Conservation (phyloP, 805 yeast species). For the Torulaspora indica region DNA sequence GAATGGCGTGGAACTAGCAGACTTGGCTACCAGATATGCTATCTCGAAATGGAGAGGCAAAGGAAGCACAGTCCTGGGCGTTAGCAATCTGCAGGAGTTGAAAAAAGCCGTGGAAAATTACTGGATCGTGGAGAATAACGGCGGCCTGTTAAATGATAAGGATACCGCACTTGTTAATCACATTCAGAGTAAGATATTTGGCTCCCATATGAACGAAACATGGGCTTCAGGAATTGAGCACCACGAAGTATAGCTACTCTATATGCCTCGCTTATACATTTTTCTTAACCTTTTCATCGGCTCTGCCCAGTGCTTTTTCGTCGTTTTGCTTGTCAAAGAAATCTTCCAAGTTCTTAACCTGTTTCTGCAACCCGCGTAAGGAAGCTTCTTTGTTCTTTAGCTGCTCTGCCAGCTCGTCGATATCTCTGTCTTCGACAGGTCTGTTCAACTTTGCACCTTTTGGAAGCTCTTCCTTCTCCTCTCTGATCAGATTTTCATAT, state of each 20-base stretch:
- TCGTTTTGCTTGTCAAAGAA: slow-evolving; percentile 44
- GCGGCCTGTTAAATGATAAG: slow-evolving; percentile 32
- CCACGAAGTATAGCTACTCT: slow-evolving; percentile 6
- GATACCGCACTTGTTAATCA: slow-evolving; percentile 45
- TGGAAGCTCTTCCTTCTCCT: slow-evolving; percentile 10
- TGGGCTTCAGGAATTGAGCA: slow-evolving; percentile 53
- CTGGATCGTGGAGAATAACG: slow-evolving; percentile 40
- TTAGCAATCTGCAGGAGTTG: slow-evolving; percentile 60
- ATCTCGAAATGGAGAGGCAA: slow-evolving; percentile 50
- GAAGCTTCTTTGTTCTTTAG: slow-evolving; percentile 42
- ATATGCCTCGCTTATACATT: slow-evolving; percentile 13
- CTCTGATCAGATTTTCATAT: slow-evolving; percentile 38
- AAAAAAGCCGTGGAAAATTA: slow-evolving; percentile 56
- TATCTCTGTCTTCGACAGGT: slow-evolving; percentile 30
- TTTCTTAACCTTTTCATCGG: slow-evolving; percentile 27
- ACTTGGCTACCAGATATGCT: slow-evolving; percentile 74
- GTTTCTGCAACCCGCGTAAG: slow-evolving; percentile 45
- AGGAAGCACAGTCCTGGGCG: slow-evolving; percentile 75
- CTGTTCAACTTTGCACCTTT: slow-evolving; percentile 14
- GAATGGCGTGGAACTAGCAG: slow-evolving; percentile 67
- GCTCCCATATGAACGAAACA: slow-evolving; percentile 54
- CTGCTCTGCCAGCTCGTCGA: slow-evolving; percentile 36
- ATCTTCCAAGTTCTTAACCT: slow-evolving; percentile 47
- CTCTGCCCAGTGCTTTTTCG: slow-evolving; percentile 10
- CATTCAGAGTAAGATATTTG: slow-evolving; percentile 44